A percentile compares a stretch with the other conserved stretches of the same genome.
Evolutionary conservation across 2,329 filamentous ascomycete species (phyloP).

Genomic region (Colletotrichum sp.): DNA sequence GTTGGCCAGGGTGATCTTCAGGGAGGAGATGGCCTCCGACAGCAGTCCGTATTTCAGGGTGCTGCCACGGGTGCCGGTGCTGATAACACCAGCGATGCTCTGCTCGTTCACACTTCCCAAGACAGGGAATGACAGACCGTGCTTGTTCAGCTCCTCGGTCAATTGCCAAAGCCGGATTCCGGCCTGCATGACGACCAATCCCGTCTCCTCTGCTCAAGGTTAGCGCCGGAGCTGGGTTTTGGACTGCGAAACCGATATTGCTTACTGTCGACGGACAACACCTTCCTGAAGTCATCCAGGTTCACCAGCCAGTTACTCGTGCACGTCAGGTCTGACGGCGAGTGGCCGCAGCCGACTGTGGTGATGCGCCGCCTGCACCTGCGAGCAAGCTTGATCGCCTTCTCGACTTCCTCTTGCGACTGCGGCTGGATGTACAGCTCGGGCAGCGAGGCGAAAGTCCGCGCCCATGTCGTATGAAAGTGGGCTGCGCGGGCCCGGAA

Average conservation of each 20-base stretch:
- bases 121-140: slow-evolving; percentile 86
- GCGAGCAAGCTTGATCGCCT: slow-evolving; percentile 80
- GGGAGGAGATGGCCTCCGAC: slow-evolving; percentile 74
- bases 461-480: slow-evolving; percentile 91
- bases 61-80: slow-evolving; percentile 94
- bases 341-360: slow-evolving; percentile 87
- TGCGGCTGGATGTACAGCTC: slow-evolving; percentile 91
- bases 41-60: slow-evolving; percentile 84
- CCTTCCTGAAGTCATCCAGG: slow-evolving; percentile 78
- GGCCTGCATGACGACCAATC: slow-evolving; percentile 79
- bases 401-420: slow-evolving; percentile 82
- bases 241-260: background rate
- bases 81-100: slow-evolving; percentile 89
- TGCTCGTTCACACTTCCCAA: slow-evolving; percentile 95
- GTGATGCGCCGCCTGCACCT: slow-evolving; percentile 82
- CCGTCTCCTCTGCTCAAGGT: slow-evolving; percentile 51
- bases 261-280: slow-evolving; percentile 68
- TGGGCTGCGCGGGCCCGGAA: slow-evolving; percentile 78
- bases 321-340: slow-evolving; percentile 89
- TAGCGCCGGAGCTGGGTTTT: background rate
- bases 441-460: slow-evolving; percentile 86
- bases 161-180: slow-evolving; percentile 83
- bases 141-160: slow-evolving; percentile 72
- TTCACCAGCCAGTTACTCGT: slow-evolving; percentile 96
- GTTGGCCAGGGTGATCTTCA: slow-evolving; percentile 83